Base-by-base conservation (phyloP, 345 rosid genomes). In the Garcia nutans region DNA sequence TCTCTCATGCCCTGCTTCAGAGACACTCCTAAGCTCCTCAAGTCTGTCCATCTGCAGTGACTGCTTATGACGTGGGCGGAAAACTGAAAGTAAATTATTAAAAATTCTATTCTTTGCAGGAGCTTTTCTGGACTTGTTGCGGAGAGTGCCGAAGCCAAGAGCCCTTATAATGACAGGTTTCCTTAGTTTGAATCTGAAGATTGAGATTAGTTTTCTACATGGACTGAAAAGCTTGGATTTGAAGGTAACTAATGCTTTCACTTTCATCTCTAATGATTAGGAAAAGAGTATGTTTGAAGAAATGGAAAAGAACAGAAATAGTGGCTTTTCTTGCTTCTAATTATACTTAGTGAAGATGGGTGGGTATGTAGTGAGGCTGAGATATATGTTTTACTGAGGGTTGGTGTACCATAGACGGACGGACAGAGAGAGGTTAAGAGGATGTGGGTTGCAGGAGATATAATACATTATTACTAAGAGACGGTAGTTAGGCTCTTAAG, bases 211-310 rank as follows among this genome's bases (percentile, higher is more conserved):
- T 71, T 82, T 84, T 76, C 63, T 88, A 85, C 85, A 87, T 77
- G 86, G 87, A 8, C 52, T 83, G 22, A 88, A 74, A 87, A 92
- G 84, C 90, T 87, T 90, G 80, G 87, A 77, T 84, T 68, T 84
- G 74, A 87, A 86, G 90, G 86, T 80, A 84, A 78, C 73, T 60
- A 87, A 82, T 84, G 87, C 75, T 81, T 88, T 90, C 82, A 84
- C 73, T 87, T 84, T 87, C 86, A 81, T 82, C 23, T 80, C 37
- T 69, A 77, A 81, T 68, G 81, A 78, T 81, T 33, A 54, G 8
- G 6, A 65, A 20, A 2, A 26, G 66, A 45, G 42, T 83, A 76
- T 50, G 15, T 20, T 64, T 70, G 72, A 75, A 82, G 87, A 42
- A 83, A 78, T 28, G 41, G 31, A 42, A 68, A 23, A 37, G 69